Evolutionary conservation across 1,139 yeast genomes (phyloP).

Genomic region (Protomyces inundatus): DNA sequence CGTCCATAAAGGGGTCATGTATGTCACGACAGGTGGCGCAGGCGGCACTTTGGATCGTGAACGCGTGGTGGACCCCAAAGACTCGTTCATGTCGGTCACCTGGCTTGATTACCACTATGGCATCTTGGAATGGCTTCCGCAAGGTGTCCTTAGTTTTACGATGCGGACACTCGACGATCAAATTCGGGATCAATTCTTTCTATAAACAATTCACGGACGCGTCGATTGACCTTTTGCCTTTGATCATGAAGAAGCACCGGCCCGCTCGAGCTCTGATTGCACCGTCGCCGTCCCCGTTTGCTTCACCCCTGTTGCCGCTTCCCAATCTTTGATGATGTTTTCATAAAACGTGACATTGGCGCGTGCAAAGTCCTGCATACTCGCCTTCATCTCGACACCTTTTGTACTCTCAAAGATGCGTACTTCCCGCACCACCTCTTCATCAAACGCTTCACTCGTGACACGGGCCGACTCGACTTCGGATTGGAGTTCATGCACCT

Average conservation of each 20-base stretch:
- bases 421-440: conserved; percentile 63
- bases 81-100: background rate
- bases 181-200: background rate
- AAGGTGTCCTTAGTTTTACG: background rate
- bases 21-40: conserved; percentile 19
- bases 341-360: conserved; percentile 71
- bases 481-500: conserved; percentile 53
- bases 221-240: too few species aligned
- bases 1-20: conserved; percentile 1
- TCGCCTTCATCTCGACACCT: conserved; percentile 64
- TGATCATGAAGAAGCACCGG: background rate
- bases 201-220: background rate
- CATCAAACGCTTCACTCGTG: conserved; percentile 66
- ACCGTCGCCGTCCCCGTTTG: background rate
- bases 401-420: conserved; percentile 78
- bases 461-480: conserved; percentile 63
- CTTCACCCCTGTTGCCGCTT: background rate
- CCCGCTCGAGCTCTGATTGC: background rate
- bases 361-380: conserved; percentile 67
- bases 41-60: conserved; percentile 17
- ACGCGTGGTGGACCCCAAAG: conserved; percentile 8
- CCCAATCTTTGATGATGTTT: conserved; percentile 41
- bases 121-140: background rate
- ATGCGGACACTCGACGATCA: background rate
- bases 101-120: conserved; percentile 13